A percentile compares a stretch with the other conserved stretches of the same genome.
phyloP scores from a whole-genome alignment of 176 grass and related monocot species.

The Hordeum vulgare region DNA sequence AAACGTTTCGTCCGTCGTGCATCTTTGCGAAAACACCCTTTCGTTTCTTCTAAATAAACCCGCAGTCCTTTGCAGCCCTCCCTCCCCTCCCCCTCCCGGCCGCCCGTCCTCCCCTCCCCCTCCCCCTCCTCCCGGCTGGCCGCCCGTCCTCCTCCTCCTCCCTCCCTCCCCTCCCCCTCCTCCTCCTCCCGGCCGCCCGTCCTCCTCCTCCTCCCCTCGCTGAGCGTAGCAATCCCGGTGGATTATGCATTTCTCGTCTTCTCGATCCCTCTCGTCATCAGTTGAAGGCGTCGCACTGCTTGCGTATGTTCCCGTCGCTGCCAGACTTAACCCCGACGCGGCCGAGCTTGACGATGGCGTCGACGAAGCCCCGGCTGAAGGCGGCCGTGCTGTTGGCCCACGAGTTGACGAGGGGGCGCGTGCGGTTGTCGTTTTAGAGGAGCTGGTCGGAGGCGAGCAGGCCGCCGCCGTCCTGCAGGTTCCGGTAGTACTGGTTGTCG shows the following conservation, averaged over 20 bases:
- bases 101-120: too few relatives aligned
- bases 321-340: slow-evolving; percentile 77
- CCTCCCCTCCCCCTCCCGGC: too few relatives aligned
- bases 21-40: too few relatives aligned
- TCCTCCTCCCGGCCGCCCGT: too few relatives aligned
- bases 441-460: slow-evolving; percentile 60
- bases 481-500: slow-evolving; percentile 90
- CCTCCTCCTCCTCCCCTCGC: too few relatives aligned
- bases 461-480: slow-evolving; percentile 54
- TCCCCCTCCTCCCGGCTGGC: too few relatives aligned
- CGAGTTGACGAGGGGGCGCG: slow-evolving; percentile 34
- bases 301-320: slow-evolving; percentile 57
- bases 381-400: slow-evolving; percentile 36
- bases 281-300: slow-evolving; percentile 64
- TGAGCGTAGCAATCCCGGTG: too few relatives aligned
- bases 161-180: too few relatives aligned
- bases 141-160: too few relatives aligned
- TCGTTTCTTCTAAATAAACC: too few relatives aligned
- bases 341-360: slow-evolving; percentile 51
- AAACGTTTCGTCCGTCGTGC: too few relatives aligned
- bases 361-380: slow-evolving; percentile 56
- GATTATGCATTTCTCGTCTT: neutral
- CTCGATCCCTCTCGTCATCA: slow-evolving; percentile 4
- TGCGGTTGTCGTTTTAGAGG: slow-evolving; percentile 63
- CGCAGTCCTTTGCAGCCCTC: too few relatives aligned